These are phyloP conservation scores for Stentor coeruleus DNA, from an alignment of 73 alveolate species.

Conservation along the genomic window DNA sequence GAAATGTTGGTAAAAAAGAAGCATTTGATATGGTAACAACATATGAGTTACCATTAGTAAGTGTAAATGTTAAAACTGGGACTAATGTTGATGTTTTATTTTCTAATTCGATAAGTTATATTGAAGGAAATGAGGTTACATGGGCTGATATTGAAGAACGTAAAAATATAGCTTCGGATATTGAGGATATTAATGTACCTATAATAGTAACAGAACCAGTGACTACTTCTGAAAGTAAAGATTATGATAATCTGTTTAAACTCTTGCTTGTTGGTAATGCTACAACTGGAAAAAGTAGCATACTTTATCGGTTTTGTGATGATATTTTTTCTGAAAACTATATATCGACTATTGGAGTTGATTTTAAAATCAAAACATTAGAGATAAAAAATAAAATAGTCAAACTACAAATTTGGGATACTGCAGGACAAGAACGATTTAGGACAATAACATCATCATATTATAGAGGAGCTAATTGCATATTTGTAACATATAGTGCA, in stretches of 20 bases:
- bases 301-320: conserved; percentile 40
- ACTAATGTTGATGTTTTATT: no score
- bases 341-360: conserved; percentile 70
- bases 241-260: background rate
- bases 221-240: no score
- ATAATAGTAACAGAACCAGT: no score
- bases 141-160: no score
- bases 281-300: conserved; percentile 64
- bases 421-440: conserved; percentile 9
- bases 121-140: no score
- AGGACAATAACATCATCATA: background rate
- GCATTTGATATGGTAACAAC: no score
- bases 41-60: no score
- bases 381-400: background rate
- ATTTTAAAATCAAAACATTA: background rate
- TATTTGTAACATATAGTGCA: background rate
- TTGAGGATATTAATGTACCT: no score
- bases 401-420: conserved; percentile 19
- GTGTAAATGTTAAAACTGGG: no score
- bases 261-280: conserved; percentile 20
- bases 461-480: background rate
- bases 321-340: conserved; percentile 51
- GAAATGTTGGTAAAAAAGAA: no score
- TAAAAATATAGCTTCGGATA: no score
- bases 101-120: no score